Base-by-base conservation (phyloP, 2,329 filamentous ascomycete genomes). In the Nigrograna mackinnonii region DNA sequence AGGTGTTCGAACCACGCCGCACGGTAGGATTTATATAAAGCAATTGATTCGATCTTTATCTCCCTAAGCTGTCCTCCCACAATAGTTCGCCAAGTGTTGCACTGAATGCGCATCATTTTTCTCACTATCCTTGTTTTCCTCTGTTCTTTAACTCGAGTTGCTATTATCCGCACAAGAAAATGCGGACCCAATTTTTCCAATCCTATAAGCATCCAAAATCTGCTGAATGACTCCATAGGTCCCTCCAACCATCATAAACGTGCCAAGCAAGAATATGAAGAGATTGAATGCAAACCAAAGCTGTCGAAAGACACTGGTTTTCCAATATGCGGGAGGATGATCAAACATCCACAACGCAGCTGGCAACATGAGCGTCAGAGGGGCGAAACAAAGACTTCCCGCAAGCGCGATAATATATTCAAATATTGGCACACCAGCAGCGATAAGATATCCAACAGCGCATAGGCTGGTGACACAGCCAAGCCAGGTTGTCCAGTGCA, bases 401-500 rank as follows among this genome's bases (percentile, higher is more conserved):
- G 73, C 70, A 4, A 78, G 49, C 0, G 74, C 70, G 26, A 79
- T 49, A 14, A 79, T 51, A 50, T 71, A 77, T 33, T 74, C 75
- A 64, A 79, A 79, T 38, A 79, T 75, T 0, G 77, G 77, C 36
- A 80, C 76, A 0, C 73, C 73, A 34, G 70, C 66, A 1, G 77
- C 76, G 14, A 80, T 54, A 34, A 80, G 64, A 50, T 76, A 79
- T 1, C 74, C 60, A 4, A 77, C 52, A 4, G 68, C 54, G 1
- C 67, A 70, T 35, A 70, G 73, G 28, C 82, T 72, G 20, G 79
- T 63, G 7, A 84, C 68, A 3, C 78, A 79, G 4, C 74, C 61
- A 12, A 84, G 60, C 78, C 78, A 81, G 2, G 72, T 76, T 0
- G 49, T 58, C 78, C 77, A 80, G 49, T 82, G 79, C 0, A 75